These are phyloP conservation scores for Pichia cephalocereana DNA, from an alignment of 805 yeast species.

Conservation along the genomic window DNA sequence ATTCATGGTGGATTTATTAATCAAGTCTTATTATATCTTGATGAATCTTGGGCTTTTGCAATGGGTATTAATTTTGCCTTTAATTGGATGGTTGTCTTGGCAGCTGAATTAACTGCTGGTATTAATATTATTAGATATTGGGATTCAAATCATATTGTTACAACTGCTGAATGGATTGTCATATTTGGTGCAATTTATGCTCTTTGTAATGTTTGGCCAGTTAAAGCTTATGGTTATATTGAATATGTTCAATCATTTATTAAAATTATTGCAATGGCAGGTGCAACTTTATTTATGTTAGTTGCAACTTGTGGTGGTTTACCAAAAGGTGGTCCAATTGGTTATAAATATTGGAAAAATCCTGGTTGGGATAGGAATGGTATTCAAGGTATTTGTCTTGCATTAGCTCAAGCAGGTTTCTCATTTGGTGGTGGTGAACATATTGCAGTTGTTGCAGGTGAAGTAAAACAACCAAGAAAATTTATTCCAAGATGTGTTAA, in stretches of 20 bases:
- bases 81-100: constrained; percentile 54
- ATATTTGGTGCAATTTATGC: constrained; percentile 38
- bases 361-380: constrained; percentile 50
- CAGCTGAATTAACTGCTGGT: constrained; percentile 58
- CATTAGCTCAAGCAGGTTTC: constrained; percentile 49
- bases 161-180: constrained; percentile 49
- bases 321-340: constrained; percentile 35
- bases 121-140: constrained; percentile 53
- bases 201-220: constrained; percentile 24
- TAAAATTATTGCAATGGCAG: constrained; percentile 54
- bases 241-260: constrained; percentile 37
- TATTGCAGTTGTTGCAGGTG: constrained; percentile 51
- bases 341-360: constrained; percentile 39
- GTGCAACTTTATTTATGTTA: constrained; percentile 37
- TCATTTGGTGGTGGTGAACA: constrained; percentile 56
- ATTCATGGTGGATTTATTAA: constrained; percentile 51
- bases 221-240: constrained; percentile 35
- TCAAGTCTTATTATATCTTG: constrained; percentile 35
- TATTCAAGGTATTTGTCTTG: constrained; percentile 48
- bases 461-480: constrained; percentile 43
- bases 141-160: constrained; percentile 33
- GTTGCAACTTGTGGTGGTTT: constrained; percentile 41
- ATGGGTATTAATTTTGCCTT: constrained; percentile 55
- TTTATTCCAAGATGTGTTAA: constrained; percentile 50
- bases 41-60: constrained; percentile 50